A percentile compares a stretch with the other conserved stretches of the same genome.
These are phyloP conservation scores for Apiospora rasikravindrae DNA, from an alignment of 2,329 filamentous ascomycete genomes.

Conservation along the genomic window DNA sequence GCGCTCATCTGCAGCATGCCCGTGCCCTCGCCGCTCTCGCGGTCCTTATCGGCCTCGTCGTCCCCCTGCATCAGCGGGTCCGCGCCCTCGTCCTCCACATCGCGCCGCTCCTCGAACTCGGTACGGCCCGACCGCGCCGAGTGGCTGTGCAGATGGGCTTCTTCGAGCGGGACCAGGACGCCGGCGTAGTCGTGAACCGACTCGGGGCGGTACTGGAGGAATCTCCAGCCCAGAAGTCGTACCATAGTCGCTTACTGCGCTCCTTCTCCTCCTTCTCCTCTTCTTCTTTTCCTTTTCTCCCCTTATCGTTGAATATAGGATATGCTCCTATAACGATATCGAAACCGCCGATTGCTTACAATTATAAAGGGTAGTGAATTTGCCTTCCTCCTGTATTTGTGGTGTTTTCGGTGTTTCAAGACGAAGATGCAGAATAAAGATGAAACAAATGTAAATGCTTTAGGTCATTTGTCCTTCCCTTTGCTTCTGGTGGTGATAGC, in stretches of 20 bases:
- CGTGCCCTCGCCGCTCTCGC: slow-evolving; percentile 43
- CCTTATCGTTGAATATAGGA: not conserved
- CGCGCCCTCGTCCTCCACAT: slow-evolving; percentile 37
- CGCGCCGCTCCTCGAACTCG: slow-evolving; percentile 49
- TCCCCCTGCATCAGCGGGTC: slow-evolving; percentile 35
- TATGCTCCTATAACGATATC: not conserved
- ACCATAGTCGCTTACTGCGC: not conserved
- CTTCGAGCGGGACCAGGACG: slow-evolving; percentile 58
- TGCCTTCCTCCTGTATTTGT: too few species aligned
- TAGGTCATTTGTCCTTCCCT: not conserved
- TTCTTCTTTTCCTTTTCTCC: not conserved
- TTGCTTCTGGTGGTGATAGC: not conserved
- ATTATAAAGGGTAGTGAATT: not conserved
- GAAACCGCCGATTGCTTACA: not conserved
- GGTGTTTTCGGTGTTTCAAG: not conserved
- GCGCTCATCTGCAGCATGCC: slow-evolving; percentile 50
- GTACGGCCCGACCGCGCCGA: slow-evolving; percentile 52
- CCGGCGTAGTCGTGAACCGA: slow-evolving; percentile 57
- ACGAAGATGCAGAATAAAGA: not conserved
- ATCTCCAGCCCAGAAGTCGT: not conserved
- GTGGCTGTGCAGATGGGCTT: slow-evolving; percentile 62
- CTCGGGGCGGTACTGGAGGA: slow-evolving; percentile 35
- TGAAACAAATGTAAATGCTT: slow-evolving; percentile 6
- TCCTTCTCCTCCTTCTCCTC: not conserved
- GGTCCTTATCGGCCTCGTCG: slow-evolving; percentile 47